A percentile compares a stretch with the other conserved stretches of the same genome.
phyloP scores from a whole-genome alignment of 2,329 filamentous ascomycete genomes.

The Cytospora chrysosperma region DNA sequence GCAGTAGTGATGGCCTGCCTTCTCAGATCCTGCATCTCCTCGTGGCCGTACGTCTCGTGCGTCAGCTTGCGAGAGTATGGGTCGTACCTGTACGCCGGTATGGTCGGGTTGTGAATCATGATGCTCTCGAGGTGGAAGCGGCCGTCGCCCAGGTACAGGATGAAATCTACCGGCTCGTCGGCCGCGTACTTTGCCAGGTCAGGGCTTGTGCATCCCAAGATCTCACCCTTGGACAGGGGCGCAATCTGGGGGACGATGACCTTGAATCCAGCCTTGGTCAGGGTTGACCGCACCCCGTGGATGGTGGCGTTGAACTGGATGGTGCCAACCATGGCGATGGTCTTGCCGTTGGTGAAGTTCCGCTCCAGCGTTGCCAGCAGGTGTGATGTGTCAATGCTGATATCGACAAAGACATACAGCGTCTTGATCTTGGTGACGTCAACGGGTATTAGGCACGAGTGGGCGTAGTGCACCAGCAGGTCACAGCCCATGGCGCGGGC shows the following conservation, averaged over 20 bases:
- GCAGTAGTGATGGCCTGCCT: slow-evolving; percentile 74
- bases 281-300: slow-evolving; percentile 73
- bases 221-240: slow-evolving; percentile 91
- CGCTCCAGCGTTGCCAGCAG: slow-evolving; percentile 82
- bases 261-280: slow-evolving; percentile 82
- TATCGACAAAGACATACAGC: slow-evolving; percentile 97
- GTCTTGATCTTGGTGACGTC: slow-evolving; percentile 97
- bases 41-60: slow-evolving; percentile 86
- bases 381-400: slow-evolving; percentile 89
- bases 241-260: slow-evolving; percentile 89
- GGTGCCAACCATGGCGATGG: slow-evolving; percentile 88
- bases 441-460: slow-evolving; percentile 93
- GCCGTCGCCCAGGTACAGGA: slow-evolving; percentile 88
- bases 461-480: slow-evolving; percentile 92
- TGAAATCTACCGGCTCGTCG: slow-evolving; percentile 60
- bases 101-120: slow-evolving; percentile 94
- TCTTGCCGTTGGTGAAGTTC: slow-evolving; percentile 83
- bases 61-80: slow-evolving; percentile 92
- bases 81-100: slow-evolving; percentile 94
- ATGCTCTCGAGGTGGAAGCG: slow-evolving; percentile 96
- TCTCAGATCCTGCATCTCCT: slow-evolving; percentile 82
- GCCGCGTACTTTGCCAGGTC: slow-evolving; percentile 32
- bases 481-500: slow-evolving; percentile 92
- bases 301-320: slow-evolving; percentile 99
- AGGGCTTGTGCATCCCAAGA: slow-evolving; percentile 94